Base-by-base conservation (phyloP, 164 flowering plant genomes). In the Umbellularia californica region DNA sequence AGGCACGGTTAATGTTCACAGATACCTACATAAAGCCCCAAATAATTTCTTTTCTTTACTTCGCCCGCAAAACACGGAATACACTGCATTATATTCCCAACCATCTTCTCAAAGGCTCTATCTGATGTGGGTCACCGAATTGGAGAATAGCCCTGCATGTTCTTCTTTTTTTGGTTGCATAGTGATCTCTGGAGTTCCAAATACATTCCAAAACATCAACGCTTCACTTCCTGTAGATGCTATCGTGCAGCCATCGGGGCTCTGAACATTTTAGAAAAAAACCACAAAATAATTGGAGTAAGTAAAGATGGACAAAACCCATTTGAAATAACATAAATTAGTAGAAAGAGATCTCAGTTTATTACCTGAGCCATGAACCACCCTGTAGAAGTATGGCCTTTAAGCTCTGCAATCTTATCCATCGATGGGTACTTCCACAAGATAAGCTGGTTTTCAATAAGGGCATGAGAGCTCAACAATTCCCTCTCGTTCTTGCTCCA, bases 401-500 rank as follows among this genome's bases (percentile, higher is more conserved):
- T 86, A 66, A 89, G 92, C 83, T 89, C 89, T 0, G 86, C 85
- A 62, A 83, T 80, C 81, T 84, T 86, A 52, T 84, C 90, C 92
- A 89, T 89, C 0, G 92, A 89, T 28, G 92, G 90, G 65, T 89
- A 89, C 70, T 86, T 89, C 92, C 89, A 89, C 5, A 87, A 79
- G 25, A 87, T 86, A 33, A 87, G 83, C 77, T 89, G 92, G 77
- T 86, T 89, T 75, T 86, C 79, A 24, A 86, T 80, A 68, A 86
- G 85, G 23, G 90, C 89, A 70, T 86, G 89, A 68, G 90, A 87
- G 80, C 92, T 89, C 19, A 87, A 81, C 75, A 89, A 77, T 73
- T 87, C 90, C 17, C 89, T 72, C 79, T 87, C 92, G 67, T 83
- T 83, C 72, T 84, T 87, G 76, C 83, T 89, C 92, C 90, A 89